Conservation (phyloP, 2,329 filamentous ascomycete genomes). For the Trichocomaceae sp. region DNA sequence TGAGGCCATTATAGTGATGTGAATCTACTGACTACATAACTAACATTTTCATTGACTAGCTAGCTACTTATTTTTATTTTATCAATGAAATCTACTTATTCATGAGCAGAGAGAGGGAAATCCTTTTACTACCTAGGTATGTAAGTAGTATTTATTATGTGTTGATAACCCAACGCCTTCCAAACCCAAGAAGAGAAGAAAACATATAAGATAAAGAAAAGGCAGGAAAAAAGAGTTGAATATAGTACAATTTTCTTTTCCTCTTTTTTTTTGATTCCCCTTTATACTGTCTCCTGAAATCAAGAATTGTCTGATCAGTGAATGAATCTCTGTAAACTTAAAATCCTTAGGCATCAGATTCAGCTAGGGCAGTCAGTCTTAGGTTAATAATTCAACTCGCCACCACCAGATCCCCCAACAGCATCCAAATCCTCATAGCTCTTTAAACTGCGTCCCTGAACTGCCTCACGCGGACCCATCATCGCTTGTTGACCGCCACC, state of each 20-base stretch:
- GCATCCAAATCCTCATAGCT: constrained; percentile 98
- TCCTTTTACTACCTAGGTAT: no score
- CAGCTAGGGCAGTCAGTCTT: no score
- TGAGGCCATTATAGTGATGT: constrained; percentile 49
- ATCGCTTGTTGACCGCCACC: constrained; percentile 63
- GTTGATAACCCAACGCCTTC: not conserved
- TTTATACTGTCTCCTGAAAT: no score
- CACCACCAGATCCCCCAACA: constrained; percentile 63
- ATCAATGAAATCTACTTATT: not conserved
- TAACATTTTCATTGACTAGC: not conserved
- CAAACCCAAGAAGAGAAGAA: not conserved
- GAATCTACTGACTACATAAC: no score
- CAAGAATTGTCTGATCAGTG: not conserved
- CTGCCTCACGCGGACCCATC: constrained; percentile 81
- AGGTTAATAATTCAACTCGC: constrained; percentile 79
- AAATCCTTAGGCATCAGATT: no score
- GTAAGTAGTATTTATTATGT: not conserved
- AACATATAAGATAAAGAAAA: not conserved
- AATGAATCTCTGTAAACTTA: no score
- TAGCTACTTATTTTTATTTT: not conserved
- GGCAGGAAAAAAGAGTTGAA: not conserved
- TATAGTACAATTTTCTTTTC: not conserved
- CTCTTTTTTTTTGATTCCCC: not conserved
- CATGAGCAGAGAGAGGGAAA: not conserved
- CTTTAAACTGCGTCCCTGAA: constrained; percentile 86